Percentiles rank a stretch among this genome's conserved stretches.
Evolutionary conservation across 306 rosid species (phyloP).

Genomic region (Sechiopsis laciniata): DNA sequence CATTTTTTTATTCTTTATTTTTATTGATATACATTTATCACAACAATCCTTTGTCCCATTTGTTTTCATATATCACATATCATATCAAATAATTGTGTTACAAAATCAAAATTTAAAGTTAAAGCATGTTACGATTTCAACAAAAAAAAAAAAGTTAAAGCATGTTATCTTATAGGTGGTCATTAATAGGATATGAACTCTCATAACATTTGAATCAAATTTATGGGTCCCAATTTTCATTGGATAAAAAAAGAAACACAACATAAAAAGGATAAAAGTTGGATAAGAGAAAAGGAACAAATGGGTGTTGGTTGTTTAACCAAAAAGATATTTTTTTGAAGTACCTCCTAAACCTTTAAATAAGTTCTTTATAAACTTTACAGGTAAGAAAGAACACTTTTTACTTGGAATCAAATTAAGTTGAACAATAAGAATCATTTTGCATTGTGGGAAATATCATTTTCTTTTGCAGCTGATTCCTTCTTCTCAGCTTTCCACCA

Average conservation of each 20-base stretch:
- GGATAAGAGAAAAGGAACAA: slow-evolving; percentile 11
- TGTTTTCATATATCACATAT: too few relatives aligned
- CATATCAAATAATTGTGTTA: too few relatives aligned
- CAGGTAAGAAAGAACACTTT: slow-evolving; percentile 14
- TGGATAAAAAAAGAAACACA: background rate
- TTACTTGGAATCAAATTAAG: background rate
- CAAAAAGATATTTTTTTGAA: background rate
- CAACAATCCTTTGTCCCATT: too few relatives aligned
- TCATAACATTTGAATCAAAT: background rate
- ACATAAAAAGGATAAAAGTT: background rate
- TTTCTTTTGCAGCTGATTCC: slow-evolving; percentile 8
- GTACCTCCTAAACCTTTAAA: slow-evolving; percentile 5
- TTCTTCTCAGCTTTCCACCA: slow-evolving; percentile 20
- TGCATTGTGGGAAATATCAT: slow-evolving; percentile 1
- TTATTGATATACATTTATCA: too few relatives aligned
- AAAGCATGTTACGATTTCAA: too few relatives aligned
- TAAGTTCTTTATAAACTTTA: background rate
- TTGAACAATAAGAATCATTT: background rate
- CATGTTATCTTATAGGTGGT: too few relatives aligned
- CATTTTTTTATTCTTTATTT: too few relatives aligned
- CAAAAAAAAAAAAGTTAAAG: too few relatives aligned
- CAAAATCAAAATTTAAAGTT: too few relatives aligned
- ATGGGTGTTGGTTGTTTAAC: slow-evolving; percentile 11
- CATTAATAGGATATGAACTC: too few relatives aligned
- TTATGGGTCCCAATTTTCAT: background rate